Conservation (phyloP, 2,329 filamentous ascomycete species). For the Fusarium compactum region DNA sequence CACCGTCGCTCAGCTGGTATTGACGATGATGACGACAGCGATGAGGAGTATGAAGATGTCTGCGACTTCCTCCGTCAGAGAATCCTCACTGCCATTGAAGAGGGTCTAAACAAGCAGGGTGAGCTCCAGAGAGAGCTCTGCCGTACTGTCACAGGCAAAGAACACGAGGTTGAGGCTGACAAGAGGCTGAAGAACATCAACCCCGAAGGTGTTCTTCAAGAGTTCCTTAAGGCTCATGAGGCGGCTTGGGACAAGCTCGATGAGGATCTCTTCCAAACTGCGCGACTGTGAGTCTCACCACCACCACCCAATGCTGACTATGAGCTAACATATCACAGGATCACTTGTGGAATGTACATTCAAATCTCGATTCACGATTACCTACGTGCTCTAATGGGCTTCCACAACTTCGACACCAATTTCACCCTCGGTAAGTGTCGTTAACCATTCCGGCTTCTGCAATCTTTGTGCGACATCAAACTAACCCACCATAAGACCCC, state of each 20-base stretch:
- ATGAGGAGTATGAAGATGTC: not conserved
- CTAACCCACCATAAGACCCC: constrained; percentile 16
- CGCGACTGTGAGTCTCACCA: not conserved
- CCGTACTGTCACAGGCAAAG: not conserved
- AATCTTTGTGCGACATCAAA: no score
- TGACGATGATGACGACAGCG: not conserved
- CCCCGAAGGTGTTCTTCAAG: not conserved
- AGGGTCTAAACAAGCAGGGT: not conserved
- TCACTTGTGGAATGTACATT: constrained; percentile 69
- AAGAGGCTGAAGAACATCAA: not conserved
- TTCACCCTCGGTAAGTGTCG: constrained; percentile 63
- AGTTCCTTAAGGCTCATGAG: not conserved
- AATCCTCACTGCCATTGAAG: not conserved
- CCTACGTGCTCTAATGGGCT: constrained; percentile 53
- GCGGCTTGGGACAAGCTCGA: not conserved
- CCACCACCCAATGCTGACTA: accelerated
- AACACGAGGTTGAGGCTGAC: not conserved
- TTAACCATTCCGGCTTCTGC: no score
- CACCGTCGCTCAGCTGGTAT: constrained; percentile 1
- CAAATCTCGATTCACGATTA: constrained; percentile 61
- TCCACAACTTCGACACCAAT: constrained; percentile 67
- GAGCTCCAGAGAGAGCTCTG: not conserved
- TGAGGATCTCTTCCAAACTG: constrained; percentile 1
- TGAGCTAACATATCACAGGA: constrained; percentile 16
- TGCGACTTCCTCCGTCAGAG: not conserved